These are phyloP conservation scores for Mercurialis annua DNA, from an alignment of 345 rosid genomes.

Conservation along the genomic window DNA sequence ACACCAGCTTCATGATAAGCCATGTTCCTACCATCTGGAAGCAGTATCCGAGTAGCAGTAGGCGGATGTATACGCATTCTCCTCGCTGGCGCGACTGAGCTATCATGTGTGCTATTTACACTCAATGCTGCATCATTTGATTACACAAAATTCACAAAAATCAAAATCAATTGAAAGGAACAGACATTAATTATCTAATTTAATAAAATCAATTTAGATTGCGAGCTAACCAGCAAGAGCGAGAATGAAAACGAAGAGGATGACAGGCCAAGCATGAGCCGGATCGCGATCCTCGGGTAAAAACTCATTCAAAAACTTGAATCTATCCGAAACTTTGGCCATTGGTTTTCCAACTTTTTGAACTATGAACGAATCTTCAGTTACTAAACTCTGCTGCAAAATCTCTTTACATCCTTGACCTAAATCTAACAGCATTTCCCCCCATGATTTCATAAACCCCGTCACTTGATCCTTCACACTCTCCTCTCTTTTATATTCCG, in stretches of 20 bases:
- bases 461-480: constrained; percentile 60
- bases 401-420: constrained; percentile 75
- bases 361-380: constrained; percentile 67
- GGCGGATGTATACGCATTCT: constrained; percentile 66
- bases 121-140: constrained; percentile 58
- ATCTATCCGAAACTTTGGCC: constrained; percentile 51
- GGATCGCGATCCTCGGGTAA: constrained; percentile 99
- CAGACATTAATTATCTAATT: neutral
- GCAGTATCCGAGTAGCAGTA: constrained; percentile 52
- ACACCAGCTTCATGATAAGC: constrained; percentile 80
- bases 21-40: constrained; percentile 81
- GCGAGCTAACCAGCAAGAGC: constrained; percentile 63
- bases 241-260: constrained; percentile 59
- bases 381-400: constrained; percentile 54
- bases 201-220: neutral
- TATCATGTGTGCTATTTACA: constrained; percentile 38
- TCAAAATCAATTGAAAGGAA: neutral
- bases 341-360: constrained; percentile 68
- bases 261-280: constrained; percentile 74
- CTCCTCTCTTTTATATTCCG: constrained; percentile 36
- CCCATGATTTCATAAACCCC: constrained; percentile 85
- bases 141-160: constrained; percentile 16
- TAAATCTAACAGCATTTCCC: constrained; percentile 76
- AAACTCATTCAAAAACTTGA: constrained; percentile 74
- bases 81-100: constrained; percentile 39